Conservation (phyloP, 2,329 filamentous ascomycete genomes). For the Thielaviopsis euricoi region DNA sequence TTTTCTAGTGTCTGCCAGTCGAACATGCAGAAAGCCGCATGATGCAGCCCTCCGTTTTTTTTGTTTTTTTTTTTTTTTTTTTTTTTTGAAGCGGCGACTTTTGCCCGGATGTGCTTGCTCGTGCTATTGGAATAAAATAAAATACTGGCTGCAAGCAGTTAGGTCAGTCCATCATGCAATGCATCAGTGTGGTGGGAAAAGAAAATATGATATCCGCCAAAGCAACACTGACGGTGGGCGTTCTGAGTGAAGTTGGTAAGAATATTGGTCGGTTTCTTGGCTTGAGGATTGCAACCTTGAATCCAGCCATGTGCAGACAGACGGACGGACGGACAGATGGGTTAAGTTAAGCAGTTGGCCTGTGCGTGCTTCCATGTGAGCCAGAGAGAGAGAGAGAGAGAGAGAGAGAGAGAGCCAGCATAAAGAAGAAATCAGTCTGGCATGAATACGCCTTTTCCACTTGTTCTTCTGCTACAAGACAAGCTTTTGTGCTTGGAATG, state of each 20-base stretch:
- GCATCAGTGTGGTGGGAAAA: not conserved
- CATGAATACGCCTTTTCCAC: too few relatives aligned
- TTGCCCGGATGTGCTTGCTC: not conserved
- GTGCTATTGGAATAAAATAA: not conserved
- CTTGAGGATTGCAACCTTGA: not conserved
- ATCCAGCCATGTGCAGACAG: not conserved
- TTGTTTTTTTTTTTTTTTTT: not conserved
- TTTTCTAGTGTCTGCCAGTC: too few relatives aligned
- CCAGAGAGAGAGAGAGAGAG: too few relatives aligned
- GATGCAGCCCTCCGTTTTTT: not conserved
- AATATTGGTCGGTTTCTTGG: not conserved
- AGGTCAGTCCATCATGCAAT: not conserved
- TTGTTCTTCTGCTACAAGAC: too few relatives aligned
- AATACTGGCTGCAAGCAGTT: too few relatives aligned
- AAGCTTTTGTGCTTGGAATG: too few relatives aligned
- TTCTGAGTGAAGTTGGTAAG: not conserved
- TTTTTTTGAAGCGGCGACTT: not conserved
- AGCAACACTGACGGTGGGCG: not conserved
- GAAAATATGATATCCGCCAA: not conserved
- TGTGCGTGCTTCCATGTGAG: too few relatives aligned
- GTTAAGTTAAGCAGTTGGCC: too few relatives aligned
- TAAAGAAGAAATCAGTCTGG: too few relatives aligned
- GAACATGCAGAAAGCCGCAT: not conserved
- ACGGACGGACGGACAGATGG: too few relatives aligned
- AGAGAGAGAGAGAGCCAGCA: too few relatives aligned